Percentiles rank a stretch among this genome's conserved stretches.
phyloP scores from a whole-genome alignment of 495 filamentous ascomycete genomes.

The Penicillium tannophilum region DNA sequence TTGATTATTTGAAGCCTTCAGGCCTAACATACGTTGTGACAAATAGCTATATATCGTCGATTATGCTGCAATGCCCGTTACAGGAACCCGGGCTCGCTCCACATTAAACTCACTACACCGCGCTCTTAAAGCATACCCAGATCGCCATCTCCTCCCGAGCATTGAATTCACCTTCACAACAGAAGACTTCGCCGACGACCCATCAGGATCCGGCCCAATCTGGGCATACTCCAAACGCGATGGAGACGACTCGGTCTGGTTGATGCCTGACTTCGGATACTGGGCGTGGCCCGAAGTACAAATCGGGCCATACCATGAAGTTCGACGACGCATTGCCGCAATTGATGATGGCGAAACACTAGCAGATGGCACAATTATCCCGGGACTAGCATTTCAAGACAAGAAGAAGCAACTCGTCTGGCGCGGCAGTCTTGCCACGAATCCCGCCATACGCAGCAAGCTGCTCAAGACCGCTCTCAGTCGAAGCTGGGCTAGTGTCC shows the following conservation, averaged over 20 bases:
- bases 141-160: conserved; percentile 55
- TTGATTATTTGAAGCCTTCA: not conserved
- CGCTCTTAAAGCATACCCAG: conserved; percentile 42
- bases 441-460: conserved; percentile 42
- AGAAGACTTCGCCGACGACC: conserved; percentile 46
- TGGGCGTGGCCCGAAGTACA: conserved; percentile 70
- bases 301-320: conserved; percentile 59
- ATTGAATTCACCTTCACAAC: conserved; percentile 61
- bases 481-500: conserved; percentile 55
- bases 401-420: conserved; percentile 71
- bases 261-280: conserved; percentile 81
- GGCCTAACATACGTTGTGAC: conserved; percentile 1
- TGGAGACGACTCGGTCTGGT: conserved; percentile 55
- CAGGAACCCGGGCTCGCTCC: conserved; percentile 40
- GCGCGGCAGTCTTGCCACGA: conserved; percentile 57
- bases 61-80: conserved; percentile 34
- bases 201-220: conserved; percentile 33
- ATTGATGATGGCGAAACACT: conserved; percentile 35
- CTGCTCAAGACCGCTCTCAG: conserved; percentile 48
- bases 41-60: conserved; percentile 45
- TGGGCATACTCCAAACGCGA: conserved; percentile 57
- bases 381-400: conserved; percentile 32
- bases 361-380: conserved; percentile 13
- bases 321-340: conserved; percentile 41
- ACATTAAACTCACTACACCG: conserved; percentile 44